phyloP scores from a whole-genome alignment of 257 asterid species.

The Solanum habrochaites region DNA sequence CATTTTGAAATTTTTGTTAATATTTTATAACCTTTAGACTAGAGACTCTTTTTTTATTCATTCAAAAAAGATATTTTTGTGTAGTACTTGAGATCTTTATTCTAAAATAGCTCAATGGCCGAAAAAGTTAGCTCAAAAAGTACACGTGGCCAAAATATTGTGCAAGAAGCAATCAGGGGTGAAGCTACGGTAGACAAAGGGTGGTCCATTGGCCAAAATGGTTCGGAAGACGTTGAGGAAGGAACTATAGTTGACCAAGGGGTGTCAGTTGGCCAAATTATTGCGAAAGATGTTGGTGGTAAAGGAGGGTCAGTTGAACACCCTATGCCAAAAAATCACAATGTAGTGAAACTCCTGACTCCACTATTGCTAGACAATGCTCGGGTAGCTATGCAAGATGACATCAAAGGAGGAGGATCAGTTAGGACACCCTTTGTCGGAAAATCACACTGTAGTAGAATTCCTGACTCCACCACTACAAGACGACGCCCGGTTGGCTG shows the following conservation, averaged over 20 bases:
- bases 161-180: background rate
- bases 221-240: rapidly evolving
- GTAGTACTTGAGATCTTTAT: background rate
- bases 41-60: background rate
- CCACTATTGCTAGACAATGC: background rate
- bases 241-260: background rate
- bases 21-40: too few relatives aligned
- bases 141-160: background rate
- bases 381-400: background rate
- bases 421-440: background rate
- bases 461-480: background rate
- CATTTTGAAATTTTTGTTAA: too few relatives aligned
- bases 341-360: background rate
- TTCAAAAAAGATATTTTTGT: background rate
- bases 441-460: background rate
- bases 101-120: background rate
- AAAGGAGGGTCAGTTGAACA: background rate
- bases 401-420: background rate
- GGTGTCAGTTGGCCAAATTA: background rate
- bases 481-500: background rate
- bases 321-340: background rate
- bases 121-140: background rate
- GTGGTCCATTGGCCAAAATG: background rate
- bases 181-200: background rate
- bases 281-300: background rate